Base-by-base conservation (phyloP, 768 basidiomycete genomes). In the Pholiota microspora region DNA sequence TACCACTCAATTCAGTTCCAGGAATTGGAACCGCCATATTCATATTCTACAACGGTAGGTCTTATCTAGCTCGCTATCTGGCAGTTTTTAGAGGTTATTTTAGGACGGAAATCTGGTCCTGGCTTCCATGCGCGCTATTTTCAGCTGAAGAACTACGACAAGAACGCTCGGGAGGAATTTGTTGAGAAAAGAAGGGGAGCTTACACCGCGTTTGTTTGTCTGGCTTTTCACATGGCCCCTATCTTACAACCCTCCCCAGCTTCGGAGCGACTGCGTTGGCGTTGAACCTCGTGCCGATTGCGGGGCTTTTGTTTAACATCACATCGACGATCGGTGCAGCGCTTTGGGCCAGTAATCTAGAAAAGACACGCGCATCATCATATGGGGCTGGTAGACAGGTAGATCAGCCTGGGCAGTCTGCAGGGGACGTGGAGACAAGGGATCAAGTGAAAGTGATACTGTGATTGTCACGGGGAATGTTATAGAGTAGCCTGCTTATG, bases 251-350 rank as follows among this genome's bases (percentile, higher is more conserved):
- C 24, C 40, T 16, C 29, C 51, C 24, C 56, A 78, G 85, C 4
- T 84, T 88, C 65, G 87, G 87, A 2, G 77, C 79, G 21, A 71
- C 74, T n/a, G 78, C 85, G 0, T 71, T 86, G 49, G 71, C 78
- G 4, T 70, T 89, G 52, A 82, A 80, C 61, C 74, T 89, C 44
- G 68, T 89, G 42, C 88, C 88, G 2, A 64, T 85, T 18, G 71
- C 78, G 31, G 82, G 83, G 3, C 77, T 85, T 29, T 63, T 84
- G 25, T 85, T 86, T 67, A 77, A 70, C 36, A 79, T 87, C 64
- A 84, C 85, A 0, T 82, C 80, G 18, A 78, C 82, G 1, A 81
- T 87, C 21, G 88, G 88, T 21, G 86, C 86, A 0, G 88, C 88
- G 8, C 69, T 90, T 7, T 90, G 86, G 86, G 87, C 85, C 0